phyloP scores from a whole-genome alignment of 257 asterid genomes.

The Solanum virginianum region DNA sequence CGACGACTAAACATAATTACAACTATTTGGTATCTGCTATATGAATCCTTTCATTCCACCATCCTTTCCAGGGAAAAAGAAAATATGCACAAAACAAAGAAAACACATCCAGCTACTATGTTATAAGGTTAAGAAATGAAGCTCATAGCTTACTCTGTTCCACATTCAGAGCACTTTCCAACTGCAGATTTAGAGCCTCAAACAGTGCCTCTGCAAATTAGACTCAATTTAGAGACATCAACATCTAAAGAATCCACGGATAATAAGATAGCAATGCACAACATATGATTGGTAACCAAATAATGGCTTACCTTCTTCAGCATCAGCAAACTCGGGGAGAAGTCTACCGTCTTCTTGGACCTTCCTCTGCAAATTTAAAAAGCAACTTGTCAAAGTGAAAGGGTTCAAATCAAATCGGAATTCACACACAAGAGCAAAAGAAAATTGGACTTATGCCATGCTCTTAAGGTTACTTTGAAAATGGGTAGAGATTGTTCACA shows the following conservation, averaged over 20 bases:
- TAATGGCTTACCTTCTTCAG: conserved; percentile 59
- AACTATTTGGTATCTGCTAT: not conserved
- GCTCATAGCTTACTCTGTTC: conserved; percentile 52
- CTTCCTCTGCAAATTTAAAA: conserved; percentile 40
- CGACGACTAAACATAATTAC: not conserved
- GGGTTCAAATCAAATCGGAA: not conserved
- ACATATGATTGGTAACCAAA: not conserved
- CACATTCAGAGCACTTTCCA: conserved; percentile 59
- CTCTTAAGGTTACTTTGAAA: not conserved
- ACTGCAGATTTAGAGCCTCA: conserved; percentile 61
- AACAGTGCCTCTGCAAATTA: conserved; percentile 64
- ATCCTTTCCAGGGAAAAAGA: not conserved
- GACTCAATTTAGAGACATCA: not conserved
- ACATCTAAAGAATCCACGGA: not conserved
- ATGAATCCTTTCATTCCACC: not conserved
- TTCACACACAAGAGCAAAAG: not conserved
- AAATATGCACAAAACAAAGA: not conserved
- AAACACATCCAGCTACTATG: not conserved
- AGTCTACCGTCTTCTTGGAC: conserved; percentile 62
- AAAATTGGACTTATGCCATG: not conserved
- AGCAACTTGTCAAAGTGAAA: not conserved
- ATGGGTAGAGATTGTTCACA: not conserved
- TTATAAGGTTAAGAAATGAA: not conserved
- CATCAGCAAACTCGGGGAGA: conserved; percentile 81
- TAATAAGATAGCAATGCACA: not conserved